These are phyloP conservation scores for Aureobasidium sp. DNA, from an alignment of 2,329 filamentous ascomycete species.

Conservation along the genomic window DNA sequence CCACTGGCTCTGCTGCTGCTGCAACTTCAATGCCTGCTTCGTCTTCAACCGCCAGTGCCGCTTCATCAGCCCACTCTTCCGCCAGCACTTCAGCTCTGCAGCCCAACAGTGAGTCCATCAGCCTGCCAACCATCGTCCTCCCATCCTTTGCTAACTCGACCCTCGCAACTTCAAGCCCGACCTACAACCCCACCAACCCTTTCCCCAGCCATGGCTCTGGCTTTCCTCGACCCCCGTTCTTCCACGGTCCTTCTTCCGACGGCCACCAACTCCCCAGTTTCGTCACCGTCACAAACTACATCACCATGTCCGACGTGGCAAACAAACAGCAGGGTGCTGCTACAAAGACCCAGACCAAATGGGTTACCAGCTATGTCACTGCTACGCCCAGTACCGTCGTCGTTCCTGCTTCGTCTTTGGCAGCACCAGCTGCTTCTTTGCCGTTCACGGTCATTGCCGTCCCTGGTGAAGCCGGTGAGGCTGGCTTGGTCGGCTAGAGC, in stretches of 20 bases:
- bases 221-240: not conserved
- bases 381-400: not conserved
- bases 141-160: not conserved
- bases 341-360: not conserved
- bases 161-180: not conserved
- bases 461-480: not conserved
- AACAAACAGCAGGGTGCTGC: not conserved
- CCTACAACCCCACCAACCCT: not conserved
- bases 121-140: not conserved
- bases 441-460: not conserved
- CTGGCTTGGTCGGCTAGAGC: not conserved
- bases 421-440: not conserved
- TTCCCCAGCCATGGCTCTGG: not conserved
- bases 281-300: slow-evolving; percentile 5
- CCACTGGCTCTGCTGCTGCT: slow-evolving; percentile 10
- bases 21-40: not conserved
- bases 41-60: not conserved
- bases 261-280: not conserved
- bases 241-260: not conserved
- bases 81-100: not conserved
- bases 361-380: slow-evolving; percentile 2
- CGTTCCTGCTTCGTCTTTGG: not conserved
- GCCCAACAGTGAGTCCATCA: not conserved
- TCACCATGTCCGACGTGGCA: not conserved
- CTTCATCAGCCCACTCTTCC: not conserved